Evolutionary conservation across 331 rosid genomes (phyloP).

Genomic region (Saraca asoca): DNA sequence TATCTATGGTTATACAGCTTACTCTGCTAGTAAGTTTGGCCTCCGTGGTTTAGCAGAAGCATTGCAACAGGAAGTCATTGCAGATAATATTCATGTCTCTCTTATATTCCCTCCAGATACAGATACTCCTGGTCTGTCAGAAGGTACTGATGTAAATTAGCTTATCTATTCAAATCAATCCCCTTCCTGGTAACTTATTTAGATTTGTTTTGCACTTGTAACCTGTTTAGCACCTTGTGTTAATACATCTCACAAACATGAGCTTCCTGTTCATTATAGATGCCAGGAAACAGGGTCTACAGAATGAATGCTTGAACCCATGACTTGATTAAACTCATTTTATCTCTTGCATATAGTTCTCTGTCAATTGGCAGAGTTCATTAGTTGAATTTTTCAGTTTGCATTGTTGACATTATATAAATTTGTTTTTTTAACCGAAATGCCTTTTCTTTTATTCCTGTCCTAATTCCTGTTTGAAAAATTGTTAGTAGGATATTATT

Average conservation of each 20-base stretch:
- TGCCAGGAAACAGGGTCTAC: conserved; percentile 5
- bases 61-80: conserved; percentile 84
- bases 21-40: conserved; percentile 87
- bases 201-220: conserved; percentile 13
- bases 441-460: background rate
- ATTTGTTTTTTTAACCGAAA: background rate
- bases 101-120: conserved; percentile 91
- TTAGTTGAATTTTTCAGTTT: background rate
- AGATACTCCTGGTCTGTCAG: conserved; percentile 76
- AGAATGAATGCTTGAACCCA: conserved; percentile 17
- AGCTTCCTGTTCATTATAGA: conserved; percentile 8
- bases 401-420: background rate
- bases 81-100: conserved; percentile 74
- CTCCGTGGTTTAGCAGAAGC: conserved; percentile 91
- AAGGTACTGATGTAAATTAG: conserved; percentile 53
- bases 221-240: conserved; percentile 1
- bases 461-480: conserved; percentile 8
- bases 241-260: conserved; percentile 9
- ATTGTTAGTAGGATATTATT: conserved; percentile 14
- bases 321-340: conserved; percentile 4
- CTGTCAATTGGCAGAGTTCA: conserved; percentile 1
- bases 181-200: background rate
- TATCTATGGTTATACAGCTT: conserved; percentile 84
- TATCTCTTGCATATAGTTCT: conserved; percentile 16
- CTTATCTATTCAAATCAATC: conserved; percentile 19